Conservation (phyloP, 1,284 basidiomycete genomes). For the Phenoliferia sp. region DNA sequence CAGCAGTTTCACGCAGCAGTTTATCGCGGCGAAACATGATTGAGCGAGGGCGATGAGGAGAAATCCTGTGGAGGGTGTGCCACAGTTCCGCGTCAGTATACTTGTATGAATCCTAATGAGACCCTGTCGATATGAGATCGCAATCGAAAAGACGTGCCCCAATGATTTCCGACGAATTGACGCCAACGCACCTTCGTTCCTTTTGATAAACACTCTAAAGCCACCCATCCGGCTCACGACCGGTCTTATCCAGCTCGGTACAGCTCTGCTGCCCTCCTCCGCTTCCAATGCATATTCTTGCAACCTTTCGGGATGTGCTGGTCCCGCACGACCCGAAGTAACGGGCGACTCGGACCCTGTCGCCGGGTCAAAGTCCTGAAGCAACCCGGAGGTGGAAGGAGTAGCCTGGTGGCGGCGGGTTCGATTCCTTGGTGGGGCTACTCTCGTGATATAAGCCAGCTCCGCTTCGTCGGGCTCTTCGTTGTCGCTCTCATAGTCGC, state of each 20-base stretch:
- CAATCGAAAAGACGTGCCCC: no score
- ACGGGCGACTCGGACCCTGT: neutral
- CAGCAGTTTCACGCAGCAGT: slow-evolving; percentile 25
- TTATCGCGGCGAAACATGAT: slow-evolving; percentile 18
- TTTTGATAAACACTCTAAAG: neutral
- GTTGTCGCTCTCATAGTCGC: neutral
- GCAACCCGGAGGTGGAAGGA: neutral
- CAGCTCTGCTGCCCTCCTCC: neutral
- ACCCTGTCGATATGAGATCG: no score
- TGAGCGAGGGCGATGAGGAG: slow-evolving; percentile 21
- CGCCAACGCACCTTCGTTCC: slow-evolving; percentile 14
- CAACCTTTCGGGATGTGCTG: neutral
- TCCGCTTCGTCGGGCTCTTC: neutral
- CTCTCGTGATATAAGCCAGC: neutral
- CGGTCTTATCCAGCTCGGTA: neutral
- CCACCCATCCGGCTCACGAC: neutral
- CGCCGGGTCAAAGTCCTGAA: neutral
- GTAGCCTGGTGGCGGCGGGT: neutral
- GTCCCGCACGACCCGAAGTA: neutral
- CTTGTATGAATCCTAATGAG: no score
- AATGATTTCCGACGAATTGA: neutral
- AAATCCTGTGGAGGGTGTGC: slow-evolving; percentile 20
- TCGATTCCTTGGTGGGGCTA: neutral
- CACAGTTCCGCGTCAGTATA: no score
- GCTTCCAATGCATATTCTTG: neutral